A percentile compares a stretch with the other conserved stretches of the same genome.
Conservation (phyloP, 208 protist species). For the Acanthamoeba castellanii region DNA sequence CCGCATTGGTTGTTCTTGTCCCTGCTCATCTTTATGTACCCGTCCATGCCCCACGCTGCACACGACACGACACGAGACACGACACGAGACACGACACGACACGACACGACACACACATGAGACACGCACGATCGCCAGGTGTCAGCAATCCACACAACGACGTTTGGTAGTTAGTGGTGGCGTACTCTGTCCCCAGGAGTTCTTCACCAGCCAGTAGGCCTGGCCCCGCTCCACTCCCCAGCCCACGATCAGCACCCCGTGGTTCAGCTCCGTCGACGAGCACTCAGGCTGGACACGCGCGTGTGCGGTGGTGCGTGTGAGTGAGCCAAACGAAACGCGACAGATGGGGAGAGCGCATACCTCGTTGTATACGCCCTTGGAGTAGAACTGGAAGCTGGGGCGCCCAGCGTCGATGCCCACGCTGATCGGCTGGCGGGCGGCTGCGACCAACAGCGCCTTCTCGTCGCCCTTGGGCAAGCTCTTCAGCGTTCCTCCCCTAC, state of each 20-base stretch:
- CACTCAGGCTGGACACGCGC: conserved; percentile 75
- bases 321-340: not conserved
- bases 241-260: conserved; percentile 88
- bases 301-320: not conserved
- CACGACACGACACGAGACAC: not conserved
- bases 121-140: too few species aligned
- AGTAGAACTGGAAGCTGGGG: conserved; percentile 89
- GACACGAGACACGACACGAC: too few species aligned
- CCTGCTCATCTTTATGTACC: conserved; percentile 86
- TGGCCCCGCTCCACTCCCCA: conserved; percentile 82
- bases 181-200: conserved; percentile 90
- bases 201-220: conserved; percentile 92
- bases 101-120: too few species aligned
- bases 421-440: conserved; percentile 71
- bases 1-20: conserved; percentile 68
- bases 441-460: not conserved
- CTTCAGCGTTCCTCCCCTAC: conserved; percentile 15
- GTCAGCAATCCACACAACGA: not conserved
- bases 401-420: conserved; percentile 94
- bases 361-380: conserved; percentile 90
- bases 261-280: conserved; percentile 85
- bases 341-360: conserved; percentile 1
- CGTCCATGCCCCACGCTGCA: conserved; percentile 84
- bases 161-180: not conserved
- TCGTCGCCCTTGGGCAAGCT: conserved; percentile 25